Evolutionary conservation across 2,329 filamentous ascomycete genomes (phyloP), one percentile per base, ranked within the genome.

Genomic region (Didymella pinodella): DNA sequence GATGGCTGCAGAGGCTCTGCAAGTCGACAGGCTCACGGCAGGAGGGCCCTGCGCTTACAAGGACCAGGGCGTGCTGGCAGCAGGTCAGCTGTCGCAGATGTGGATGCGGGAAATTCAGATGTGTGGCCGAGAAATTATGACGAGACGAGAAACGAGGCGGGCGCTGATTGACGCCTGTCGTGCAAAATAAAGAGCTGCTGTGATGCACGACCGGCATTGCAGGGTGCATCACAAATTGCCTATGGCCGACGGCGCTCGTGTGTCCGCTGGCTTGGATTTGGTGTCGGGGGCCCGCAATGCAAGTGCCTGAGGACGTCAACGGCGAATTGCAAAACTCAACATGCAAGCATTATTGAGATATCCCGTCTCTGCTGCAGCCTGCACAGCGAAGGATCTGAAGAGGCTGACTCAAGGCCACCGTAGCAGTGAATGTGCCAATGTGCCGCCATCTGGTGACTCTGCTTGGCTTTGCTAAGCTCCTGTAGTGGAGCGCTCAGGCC

Each of bases 111-210:
- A 62, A 57, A 63, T 54, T 63, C 54, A 61, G 46, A 54, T 46
- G 56, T 58, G 55, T 58, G 56, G 56, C 46, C 20, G 50, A 59
- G 60, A 59, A 59, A 61, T 56, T 59, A 66, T 69, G 65, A 66
- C 61, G 65, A 65, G 61, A 63, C 55, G 63, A 62, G 54, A 54
- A 60, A 57, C 45, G 56, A 68, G 62, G 58, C 62, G 57, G 41
- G 57, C 59, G 59, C 62, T 65, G 57, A 62, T 65, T 64, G 66
- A 71, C 62, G 65, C 66, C 64, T 57, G 70, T 66, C 57, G 70
- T 74, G 69, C 67, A 67, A 67, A 68, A 70, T 63, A 65, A 62
- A 54, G 64, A 63, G 56, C 48, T 57, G 64, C 59, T 62, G 64
- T 67, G 65, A 64, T 68, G 67, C 64, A 64, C 57, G 43, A 54